phyloP scores from a whole-genome alignment of 495 filamentous ascomycete species.

The Tuber microsphaerosporum region DNA sequence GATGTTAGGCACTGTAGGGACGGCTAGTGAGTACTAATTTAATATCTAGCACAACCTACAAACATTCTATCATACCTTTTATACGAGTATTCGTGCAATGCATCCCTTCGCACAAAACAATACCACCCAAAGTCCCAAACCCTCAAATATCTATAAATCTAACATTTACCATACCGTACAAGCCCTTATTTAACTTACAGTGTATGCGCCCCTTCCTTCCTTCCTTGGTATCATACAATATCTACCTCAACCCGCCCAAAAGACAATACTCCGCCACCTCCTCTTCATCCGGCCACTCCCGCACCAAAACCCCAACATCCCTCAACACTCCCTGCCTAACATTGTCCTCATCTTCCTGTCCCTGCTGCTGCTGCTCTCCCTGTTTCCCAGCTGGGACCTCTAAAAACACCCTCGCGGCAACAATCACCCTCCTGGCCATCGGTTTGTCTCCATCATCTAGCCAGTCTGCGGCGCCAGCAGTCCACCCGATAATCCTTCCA shows the following conservation, averaged over 20 bases:
- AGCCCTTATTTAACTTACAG: neutral
- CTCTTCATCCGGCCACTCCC: constrained; percentile 8
- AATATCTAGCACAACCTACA: neutral
- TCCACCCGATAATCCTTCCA: constrained; percentile 6
- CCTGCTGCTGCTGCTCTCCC: constrained; percentile 8
- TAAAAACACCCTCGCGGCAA: constrained; percentile 27
- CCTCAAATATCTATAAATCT: neutral
- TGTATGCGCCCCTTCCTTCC: neutral
- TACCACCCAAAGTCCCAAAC: neutral
- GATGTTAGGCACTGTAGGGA: neutral
- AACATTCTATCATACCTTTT: neutral
- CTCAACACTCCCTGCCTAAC: constrained; percentile 7
- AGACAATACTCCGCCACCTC: constrained; percentile 21
- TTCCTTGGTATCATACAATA: too few relatives aligned
- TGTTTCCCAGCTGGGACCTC: constrained; percentile 12
- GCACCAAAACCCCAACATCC: constrained; percentile 4
- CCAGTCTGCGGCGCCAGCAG: neutral
- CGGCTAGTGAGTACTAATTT: neutral
- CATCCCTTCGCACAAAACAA: neutral
- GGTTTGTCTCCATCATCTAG: neutral
- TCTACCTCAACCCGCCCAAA: constrained; percentile 10
- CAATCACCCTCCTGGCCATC: constrained; percentile 23
- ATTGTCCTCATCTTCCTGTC: constrained; percentile 6
- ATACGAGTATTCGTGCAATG: neutral
- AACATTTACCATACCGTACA: neutral